Percentiles rank a stretch among this genome's conserved stretches.
Evolutionary conservation across 331 rosid genomes (phyloP).

Genomic region (Quercus phellos): DNA sequence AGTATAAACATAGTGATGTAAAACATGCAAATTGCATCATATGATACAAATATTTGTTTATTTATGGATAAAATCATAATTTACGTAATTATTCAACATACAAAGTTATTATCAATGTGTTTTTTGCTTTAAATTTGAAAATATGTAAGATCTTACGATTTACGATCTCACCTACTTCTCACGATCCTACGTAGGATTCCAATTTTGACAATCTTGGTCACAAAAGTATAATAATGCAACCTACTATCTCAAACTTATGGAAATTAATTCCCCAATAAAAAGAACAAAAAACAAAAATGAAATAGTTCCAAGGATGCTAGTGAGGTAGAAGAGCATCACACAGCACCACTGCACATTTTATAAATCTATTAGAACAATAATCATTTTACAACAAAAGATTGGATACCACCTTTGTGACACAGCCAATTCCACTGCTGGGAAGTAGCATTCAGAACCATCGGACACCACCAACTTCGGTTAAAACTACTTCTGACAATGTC

Average conservation of each 20-base stretch:
- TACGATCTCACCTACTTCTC: too few species aligned
- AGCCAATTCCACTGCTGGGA: neutral
- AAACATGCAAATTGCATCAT: too few species aligned
- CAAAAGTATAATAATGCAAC: neutral
- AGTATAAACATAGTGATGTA: too few species aligned
- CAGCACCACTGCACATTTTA: neutral
- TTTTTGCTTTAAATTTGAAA: too few species aligned
- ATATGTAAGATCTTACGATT: too few species aligned
- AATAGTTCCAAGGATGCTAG: neutral
- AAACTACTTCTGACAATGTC: neutral
- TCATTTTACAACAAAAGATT: neutral
- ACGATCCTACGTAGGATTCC: too few species aligned
- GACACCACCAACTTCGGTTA: neutral
- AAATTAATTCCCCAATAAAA: neutral
- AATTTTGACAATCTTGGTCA: too few species aligned
- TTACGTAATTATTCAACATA: too few species aligned
- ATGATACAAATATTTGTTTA: too few species aligned
- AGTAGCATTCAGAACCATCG: neutral
- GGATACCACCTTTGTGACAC: neutral
- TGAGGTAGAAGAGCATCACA: neutral
- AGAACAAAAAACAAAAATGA: neutral
- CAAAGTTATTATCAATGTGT: too few species aligned
- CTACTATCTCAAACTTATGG: neutral
- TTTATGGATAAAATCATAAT: too few species aligned
- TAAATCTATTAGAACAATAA: neutral